Percentiles rank a stretch among this genome's conserved stretches.
phyloP scores from a whole-genome alignment of 2,329 filamentous ascomycete species.

The Diaporthe helianthi region DNA sequence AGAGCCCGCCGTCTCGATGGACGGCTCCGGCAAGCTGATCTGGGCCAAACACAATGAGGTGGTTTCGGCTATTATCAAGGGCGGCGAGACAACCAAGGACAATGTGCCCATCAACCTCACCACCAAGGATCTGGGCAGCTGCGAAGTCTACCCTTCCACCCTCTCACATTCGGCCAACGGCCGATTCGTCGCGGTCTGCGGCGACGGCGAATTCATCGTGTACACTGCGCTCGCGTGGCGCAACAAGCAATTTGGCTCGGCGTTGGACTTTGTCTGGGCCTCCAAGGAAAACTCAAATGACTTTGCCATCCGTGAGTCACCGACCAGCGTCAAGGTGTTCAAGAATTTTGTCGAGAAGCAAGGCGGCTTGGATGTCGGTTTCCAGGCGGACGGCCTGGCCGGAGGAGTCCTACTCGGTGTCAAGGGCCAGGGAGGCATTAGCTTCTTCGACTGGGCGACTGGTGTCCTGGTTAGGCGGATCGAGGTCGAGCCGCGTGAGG shows the following conservation, averaged over 20 bases:
- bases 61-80: conserved; percentile 93
- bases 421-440: conserved; percentile 91
- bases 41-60: conserved; percentile 97
- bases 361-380: conserved; percentile 90
- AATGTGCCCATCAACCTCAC: conserved; percentile 84
- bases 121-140: conserved; percentile 93
- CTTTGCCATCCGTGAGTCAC: conserved; percentile 93
- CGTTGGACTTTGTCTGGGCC: conserved; percentile 95
- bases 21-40: conserved; percentile 91
- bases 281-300: conserved; percentile 98
- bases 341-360: conserved; percentile 96
- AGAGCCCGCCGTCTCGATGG: conserved; percentile 98
- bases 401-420: conserved; percentile 92
- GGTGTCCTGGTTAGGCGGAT: conserved; percentile 90
- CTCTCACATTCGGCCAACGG: conserved; percentile 94
- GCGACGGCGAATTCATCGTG: conserved; percentile 98
- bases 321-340: conserved; percentile 95
- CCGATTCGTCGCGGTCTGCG: conserved; percentile 84
- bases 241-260: conserved; percentile 96
- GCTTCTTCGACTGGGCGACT: conserved; percentile 95
- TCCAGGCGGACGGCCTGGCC: conserved; percentile 89
- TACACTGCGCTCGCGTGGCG: conserved; percentile 96
- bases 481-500: conserved; percentile 76
- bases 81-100: conserved; percentile 86
- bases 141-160: conserved; percentile 95